Base-by-base conservation (phyloP, 805 yeast species). In the Candida adriatica region DNA sequence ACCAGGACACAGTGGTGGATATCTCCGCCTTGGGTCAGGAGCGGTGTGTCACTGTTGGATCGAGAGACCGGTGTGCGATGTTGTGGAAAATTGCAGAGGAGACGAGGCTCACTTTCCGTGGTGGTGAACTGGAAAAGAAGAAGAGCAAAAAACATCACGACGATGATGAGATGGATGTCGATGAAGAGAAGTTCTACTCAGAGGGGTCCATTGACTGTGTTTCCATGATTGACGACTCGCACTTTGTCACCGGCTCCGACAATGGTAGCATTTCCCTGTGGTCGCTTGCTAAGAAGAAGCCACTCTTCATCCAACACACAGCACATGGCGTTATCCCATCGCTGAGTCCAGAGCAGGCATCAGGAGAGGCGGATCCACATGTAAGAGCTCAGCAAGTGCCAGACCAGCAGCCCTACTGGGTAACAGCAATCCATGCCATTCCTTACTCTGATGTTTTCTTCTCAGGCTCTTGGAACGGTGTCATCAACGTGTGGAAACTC, bases 21-120 rank as follows among this genome's bases (percentile, higher is more conserved):
- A 79, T 92, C 33, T 62, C 86, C 15, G 86, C 96, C 1, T 62
- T 92, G 39, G 73, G 74, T 8, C 77, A 78, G 56, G 97, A 92
- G 52, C 75, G 96, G 37, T 92, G 98, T 64, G 88, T 92, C 13
- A 85, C 95, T 16, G 97, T 90, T 19, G 98, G 98, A 13, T 70
- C 94, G 4, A 75, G 97, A 47, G 98, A 92, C 59, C 78, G 94
- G 49, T 84, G 96, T 5, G 96, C 90, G 8, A 81, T 94, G 79
- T 65, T 84, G 48, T 92, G 98, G 98, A 92, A 92, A 56, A 86
- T 92, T 43, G 75, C 95, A 16, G 98, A 92, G 49, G 98, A 92
- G 60, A 77, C 94, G 1, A 75, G 96, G 52, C 70, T 92, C 48
- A 87, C 96, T 0, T 90, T 90, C 56, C 73, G 95, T 53, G 95